These are phyloP conservation scores for Henckelia pumila DNA, from an alignment of 257 asterid genomes.

Conservation along the genomic window DNA sequence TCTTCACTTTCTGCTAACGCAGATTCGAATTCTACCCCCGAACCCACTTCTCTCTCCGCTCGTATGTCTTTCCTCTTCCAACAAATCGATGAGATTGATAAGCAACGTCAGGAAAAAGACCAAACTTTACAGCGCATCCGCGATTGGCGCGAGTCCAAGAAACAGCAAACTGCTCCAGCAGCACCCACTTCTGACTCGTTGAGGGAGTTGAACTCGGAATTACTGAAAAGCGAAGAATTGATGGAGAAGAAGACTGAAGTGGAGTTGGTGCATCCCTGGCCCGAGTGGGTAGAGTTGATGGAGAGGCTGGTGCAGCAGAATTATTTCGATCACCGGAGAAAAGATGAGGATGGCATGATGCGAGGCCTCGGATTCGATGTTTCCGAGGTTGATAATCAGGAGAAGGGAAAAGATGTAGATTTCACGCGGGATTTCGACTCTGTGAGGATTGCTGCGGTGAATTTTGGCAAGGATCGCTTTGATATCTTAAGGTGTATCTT, in stretches of 20 bases:
- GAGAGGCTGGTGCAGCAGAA: slow-evolving; percentile 92
- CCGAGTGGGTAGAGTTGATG: slow-evolving; percentile 92
- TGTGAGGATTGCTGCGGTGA: slow-evolving; percentile 70
- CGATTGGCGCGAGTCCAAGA: slow-evolving; percentile 88
- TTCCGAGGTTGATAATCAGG: slow-evolving; percentile 27
- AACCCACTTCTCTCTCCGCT: slow-evolving; percentile 74
- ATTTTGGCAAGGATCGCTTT: slow-evolving; percentile 82
- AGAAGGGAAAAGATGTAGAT: slow-evolving; percentile 48
- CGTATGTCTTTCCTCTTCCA: slow-evolving; percentile 91
- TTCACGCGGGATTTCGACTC: slow-evolving; percentile 74
- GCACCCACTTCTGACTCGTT: slow-evolving; percentile 21
- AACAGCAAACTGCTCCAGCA: slow-evolving; percentile 24
- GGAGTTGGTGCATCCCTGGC: slow-evolving; percentile 91
- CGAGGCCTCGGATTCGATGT: slow-evolving; percentile 63
- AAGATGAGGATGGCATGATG: slow-evolving; percentile 86
- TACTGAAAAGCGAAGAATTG: slow-evolving; percentile 36
- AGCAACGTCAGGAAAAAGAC: slow-evolving; percentile 64
- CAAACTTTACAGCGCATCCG: slow-evolving; percentile 86
- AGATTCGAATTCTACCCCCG: slow-evolving; percentile 33
- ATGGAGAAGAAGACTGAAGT: slow-evolving; percentile 49
- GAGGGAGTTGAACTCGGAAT: slow-evolving; percentile 33
- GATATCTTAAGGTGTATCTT: slow-evolving; percentile 71
- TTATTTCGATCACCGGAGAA: slow-evolving; percentile 87
- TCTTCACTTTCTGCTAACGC: slow-evolving; percentile 39
- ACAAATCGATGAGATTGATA: slow-evolving; percentile 80